Evolutionary conservation across 805 yeast genomes (phyloP).

Genomic region (Lachancea lanzarotensis): DNA sequence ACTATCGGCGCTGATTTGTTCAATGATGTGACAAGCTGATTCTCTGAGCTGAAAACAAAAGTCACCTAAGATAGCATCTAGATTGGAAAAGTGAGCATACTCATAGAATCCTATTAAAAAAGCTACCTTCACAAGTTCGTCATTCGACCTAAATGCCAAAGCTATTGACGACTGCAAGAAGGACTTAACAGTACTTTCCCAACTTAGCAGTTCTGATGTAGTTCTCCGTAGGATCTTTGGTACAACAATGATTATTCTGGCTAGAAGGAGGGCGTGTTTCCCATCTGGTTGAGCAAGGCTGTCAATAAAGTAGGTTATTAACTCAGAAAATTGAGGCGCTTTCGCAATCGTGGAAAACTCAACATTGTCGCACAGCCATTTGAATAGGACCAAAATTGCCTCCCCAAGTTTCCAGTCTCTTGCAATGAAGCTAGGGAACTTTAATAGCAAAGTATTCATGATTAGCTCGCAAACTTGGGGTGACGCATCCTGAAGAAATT

Average conservation of each 20-base stretch:
- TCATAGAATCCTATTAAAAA: constrained; percentile 47
- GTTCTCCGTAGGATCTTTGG: constrained; percentile 57
- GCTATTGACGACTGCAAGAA: constrained; percentile 20
- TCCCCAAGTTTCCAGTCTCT: constrained; percentile 13
- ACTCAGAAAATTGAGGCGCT: background rate
- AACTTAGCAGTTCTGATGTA: constrained; percentile 30
- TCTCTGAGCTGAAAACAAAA: constrained; percentile 19
- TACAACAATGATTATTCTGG: constrained; percentile 45
- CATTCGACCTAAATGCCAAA: constrained; percentile 23
- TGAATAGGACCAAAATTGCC: constrained; percentile 21
- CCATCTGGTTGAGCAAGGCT: background rate
- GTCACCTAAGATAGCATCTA: constrained; percentile 23
- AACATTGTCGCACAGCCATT: constrained; percentile 18
- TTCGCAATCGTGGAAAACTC: constrained; percentile 8
- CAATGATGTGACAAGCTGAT: constrained; percentile 34
- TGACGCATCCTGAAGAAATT: constrained; percentile 44
- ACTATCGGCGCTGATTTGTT: constrained; percentile 48
- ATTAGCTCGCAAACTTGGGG: background rate
- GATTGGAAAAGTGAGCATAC: constrained; percentile 38
- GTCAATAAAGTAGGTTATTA: background rate
- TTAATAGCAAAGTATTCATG: constrained; percentile 2
- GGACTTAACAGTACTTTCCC: constrained; percentile 29
- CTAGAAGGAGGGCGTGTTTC: constrained; percentile 36
- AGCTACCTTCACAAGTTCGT: constrained; percentile 30
- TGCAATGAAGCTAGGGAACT: constrained; percentile 3